These are phyloP conservation scores for Cutaneotrichosporon cutaneum DNA, from an alignment of 1,284 basidiomycete species.

Conservation along the genomic window DNA sequence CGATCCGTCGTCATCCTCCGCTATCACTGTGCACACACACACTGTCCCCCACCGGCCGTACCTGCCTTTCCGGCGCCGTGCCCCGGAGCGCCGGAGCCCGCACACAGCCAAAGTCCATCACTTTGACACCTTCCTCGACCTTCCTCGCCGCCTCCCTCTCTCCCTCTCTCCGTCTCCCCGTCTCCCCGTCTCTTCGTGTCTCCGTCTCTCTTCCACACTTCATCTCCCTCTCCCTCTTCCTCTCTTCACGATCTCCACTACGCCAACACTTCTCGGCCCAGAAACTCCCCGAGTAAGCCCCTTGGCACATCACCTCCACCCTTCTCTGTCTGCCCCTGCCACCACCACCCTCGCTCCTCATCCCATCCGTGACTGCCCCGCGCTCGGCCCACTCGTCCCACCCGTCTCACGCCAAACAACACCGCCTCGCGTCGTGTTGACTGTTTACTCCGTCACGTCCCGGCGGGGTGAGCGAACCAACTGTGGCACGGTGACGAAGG, in stretches of 20 bases:
- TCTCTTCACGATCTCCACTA: background rate
- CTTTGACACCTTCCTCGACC: too few species aligned
- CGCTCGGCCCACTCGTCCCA: conserved; percentile 1
- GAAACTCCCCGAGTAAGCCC: background rate
- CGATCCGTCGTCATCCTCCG: background rate
- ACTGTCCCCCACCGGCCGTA: too few species aligned
- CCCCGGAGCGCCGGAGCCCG: too few species aligned
- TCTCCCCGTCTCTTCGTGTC: background rate
- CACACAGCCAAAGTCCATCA: too few species aligned
- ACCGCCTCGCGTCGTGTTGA: background rate
- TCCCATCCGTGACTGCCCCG: background rate
- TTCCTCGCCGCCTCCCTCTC: background rate
- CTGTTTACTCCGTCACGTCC: background rate
- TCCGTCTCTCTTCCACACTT: background rate
- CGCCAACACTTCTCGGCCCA: too few species aligned
- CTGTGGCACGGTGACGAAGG: background rate
- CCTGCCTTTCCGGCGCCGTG: too few species aligned
- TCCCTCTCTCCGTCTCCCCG: background rate
- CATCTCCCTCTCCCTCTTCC: background rate
- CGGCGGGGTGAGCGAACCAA: background rate
- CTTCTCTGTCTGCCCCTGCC: conserved; percentile 2
- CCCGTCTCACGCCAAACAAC: background rate
- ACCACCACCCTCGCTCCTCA: background rate
- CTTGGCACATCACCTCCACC: background rate
- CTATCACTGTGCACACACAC: too few species aligned